Evolutionary conservation across 2,329 filamentous ascomycete genomes (phyloP), one percentile per base, ranked within the genome.

Genomic region (Ascocoryne sarcoides): DNA sequence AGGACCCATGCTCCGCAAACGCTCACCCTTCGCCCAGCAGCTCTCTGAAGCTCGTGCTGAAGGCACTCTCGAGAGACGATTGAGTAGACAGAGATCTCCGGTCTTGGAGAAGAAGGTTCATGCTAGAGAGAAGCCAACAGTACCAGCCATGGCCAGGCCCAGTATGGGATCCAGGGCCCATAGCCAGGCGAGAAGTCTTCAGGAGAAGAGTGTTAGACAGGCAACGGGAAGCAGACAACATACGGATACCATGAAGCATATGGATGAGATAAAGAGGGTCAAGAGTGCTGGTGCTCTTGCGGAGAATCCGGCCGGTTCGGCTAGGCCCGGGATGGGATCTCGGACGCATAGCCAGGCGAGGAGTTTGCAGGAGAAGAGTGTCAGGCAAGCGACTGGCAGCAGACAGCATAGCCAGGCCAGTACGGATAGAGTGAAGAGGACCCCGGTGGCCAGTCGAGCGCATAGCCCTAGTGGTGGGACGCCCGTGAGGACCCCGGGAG

Each of bases 1-100:
- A 40, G 80, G 80, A 0, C 76, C 77, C 0, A 46, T 47, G 0
- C 67, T 84, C 12, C 73, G 80, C 29, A 68, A 71, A 43, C 62
- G 70, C 2, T 83, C 79, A 10, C 71, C 73, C 0, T 84, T 84
- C 50, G 80, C 80, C 0, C 76, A 82, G 60, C 70, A 70, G 30
- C 62, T 84, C 2, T 73, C 73, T 64, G 46, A 53, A 15, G 48
- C 50, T 12, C 37, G 53, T 10, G 19, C 37, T n/a, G 32, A 51
- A 15, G 28, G 39, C 15, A 26, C 7, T 26, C 7, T 26, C 12
- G 23, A 26, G 23, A n/a, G n/a, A n/a, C n/a, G n/a, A n/a, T n/a
- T n/a, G n/a, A n/a, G n/a, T n/a, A n/a, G n/a, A n/a, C n/a, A n/a
- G n/a, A n/a, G n/a, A n/a, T n/a, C n/a, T n/a, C n/a, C n/a, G n/a